Conservation (phyloP, 2,329 filamentous ascomycete genomes). For the Colletotrichum tabaci region DNA sequence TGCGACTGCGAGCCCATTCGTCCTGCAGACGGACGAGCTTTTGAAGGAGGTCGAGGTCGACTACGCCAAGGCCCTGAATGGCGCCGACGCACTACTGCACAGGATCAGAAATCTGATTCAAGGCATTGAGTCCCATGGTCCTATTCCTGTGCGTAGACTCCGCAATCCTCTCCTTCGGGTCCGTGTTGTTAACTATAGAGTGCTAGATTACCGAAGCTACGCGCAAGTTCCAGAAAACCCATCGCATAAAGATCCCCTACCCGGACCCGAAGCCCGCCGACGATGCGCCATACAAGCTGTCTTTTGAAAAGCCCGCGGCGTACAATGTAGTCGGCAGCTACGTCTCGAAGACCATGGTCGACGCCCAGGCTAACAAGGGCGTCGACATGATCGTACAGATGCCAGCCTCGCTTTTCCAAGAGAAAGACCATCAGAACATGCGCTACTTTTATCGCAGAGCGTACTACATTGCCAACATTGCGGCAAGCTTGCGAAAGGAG, state of each 20-base stretch:
- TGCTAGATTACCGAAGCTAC: constrained; percentile 78
- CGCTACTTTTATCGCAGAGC: constrained; percentile 96
- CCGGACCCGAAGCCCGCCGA: constrained; percentile 83
- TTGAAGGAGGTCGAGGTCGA: constrained; percentile 69
- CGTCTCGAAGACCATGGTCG: constrained; percentile 80
- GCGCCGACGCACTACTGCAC: constrained; percentile 65
- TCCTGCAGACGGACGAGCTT: constrained; percentile 73
- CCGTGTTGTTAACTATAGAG: constrained; percentile 2
- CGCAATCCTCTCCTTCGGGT: constrained; percentile 10
- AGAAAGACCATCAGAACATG: constrained; percentile 94
- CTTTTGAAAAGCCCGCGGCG: constrained; percentile 81
- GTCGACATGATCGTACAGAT: constrained; percentile 92
- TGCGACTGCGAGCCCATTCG: constrained; percentile 68
- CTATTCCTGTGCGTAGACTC: constrained; percentile 62
- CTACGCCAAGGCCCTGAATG: constrained; percentile 63
- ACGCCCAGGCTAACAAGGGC: constrained; percentile 69
- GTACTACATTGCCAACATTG: constrained; percentile 89
- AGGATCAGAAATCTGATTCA: constrained; percentile 69
- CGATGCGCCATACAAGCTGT: constrained; percentile 85
- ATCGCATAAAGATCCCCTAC: constrained; percentile 84
- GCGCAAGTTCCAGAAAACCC: constrained; percentile 75
- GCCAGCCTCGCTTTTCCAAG: constrained; percentile 84
- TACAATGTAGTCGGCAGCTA: constrained; percentile 94
- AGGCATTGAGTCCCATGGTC: constrained; percentile 63
- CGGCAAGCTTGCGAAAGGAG: constrained; percentile 76